phyloP scores from a whole-genome alignment of 352 stramenopile genomes.

The Vaucheria bursata region DNA sequence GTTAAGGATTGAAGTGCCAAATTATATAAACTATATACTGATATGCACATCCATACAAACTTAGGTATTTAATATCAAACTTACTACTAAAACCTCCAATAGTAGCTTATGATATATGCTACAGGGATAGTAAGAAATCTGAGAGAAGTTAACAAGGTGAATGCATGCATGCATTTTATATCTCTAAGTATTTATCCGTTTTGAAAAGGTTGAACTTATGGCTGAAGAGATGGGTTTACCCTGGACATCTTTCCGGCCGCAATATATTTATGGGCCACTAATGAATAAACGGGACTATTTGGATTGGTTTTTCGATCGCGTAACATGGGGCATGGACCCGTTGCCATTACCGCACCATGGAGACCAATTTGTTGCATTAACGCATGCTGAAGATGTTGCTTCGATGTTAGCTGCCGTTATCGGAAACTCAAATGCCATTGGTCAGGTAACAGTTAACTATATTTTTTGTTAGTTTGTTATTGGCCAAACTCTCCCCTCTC shows the following conservation, averaged over 20 bases:
- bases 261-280: constrained; percentile 70
- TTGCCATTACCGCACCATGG: constrained; percentile 60
- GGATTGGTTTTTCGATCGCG: constrained; percentile 67
- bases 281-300: constrained; percentile 69
- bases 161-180: too few species aligned
- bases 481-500: not conserved
- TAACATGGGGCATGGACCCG: constrained; percentile 53
- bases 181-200: too few species aligned
- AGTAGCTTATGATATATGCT: too few species aligned
- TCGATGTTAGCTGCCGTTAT: constrained; percentile 56
- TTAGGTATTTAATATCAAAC: too few species aligned
- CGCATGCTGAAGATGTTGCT: constrained; percentile 65
- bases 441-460: constrained; percentile 30
- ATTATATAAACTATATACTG: too few species aligned
- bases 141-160: too few species aligned
- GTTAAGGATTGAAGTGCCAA: too few species aligned
- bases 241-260: constrained; percentile 56
- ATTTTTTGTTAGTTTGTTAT: constrained; percentile 2
- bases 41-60: too few species aligned
- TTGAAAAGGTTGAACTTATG: constrained; percentile 34
- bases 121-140: too few species aligned
- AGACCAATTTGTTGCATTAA: constrained; percentile 62
- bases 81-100: too few species aligned
- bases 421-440: constrained; percentile 26
- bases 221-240: constrained; percentile 34